Evolutionary conservation across 441 rosid species (phyloP).

Genomic region (Flueggea neowawraea): DNA sequence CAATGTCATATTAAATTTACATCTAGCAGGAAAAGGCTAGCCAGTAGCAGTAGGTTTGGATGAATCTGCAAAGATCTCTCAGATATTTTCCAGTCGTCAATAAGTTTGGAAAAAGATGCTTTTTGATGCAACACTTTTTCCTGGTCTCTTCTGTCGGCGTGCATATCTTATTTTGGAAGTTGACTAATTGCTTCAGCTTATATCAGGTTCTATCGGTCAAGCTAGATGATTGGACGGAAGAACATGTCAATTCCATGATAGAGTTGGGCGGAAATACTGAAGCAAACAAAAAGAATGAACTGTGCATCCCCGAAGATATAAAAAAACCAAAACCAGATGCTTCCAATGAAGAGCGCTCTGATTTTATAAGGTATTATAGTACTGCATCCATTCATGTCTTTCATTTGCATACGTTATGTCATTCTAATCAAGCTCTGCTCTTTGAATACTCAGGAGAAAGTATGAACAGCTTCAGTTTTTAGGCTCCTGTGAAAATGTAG

Average conservation of each 20-base stretch:
- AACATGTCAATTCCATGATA: slow-evolving; percentile 62
- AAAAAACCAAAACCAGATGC: slow-evolving; percentile 86
- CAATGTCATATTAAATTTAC: no score
- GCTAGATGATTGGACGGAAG: slow-evolving; percentile 95
- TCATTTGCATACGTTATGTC: slow-evolving; percentile 3
- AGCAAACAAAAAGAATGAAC: slow-evolving; percentile 79
- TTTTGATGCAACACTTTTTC: no score
- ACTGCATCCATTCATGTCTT: background rate
- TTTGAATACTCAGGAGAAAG: slow-evolving; percentile 58
- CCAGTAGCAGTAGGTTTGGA: no score
- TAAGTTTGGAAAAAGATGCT: no score
- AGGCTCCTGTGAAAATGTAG: slow-evolving; percentile 27
- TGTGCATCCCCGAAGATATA: slow-evolving; percentile 50
- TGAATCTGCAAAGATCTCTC: no score
- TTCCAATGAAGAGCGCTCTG: slow-evolving; percentile 66
- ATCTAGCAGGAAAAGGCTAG: no score
- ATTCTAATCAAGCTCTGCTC: slow-evolving; percentile 15
- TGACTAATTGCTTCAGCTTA: slow-evolving; percentile 14
- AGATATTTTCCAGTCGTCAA: no score
- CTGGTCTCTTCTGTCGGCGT: background rate
- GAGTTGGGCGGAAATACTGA: slow-evolving; percentile 72
- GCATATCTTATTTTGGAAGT: slow-evolving; percentile 4
- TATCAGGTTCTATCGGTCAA: slow-evolving; percentile 85
- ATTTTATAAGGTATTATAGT: slow-evolving; percentile 65
- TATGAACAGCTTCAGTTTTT: slow-evolving; percentile 75